phyloP scores from a whole-genome alignment of 2,329 filamentous ascomycete genomes.

The Botrytis fabae region DNA sequence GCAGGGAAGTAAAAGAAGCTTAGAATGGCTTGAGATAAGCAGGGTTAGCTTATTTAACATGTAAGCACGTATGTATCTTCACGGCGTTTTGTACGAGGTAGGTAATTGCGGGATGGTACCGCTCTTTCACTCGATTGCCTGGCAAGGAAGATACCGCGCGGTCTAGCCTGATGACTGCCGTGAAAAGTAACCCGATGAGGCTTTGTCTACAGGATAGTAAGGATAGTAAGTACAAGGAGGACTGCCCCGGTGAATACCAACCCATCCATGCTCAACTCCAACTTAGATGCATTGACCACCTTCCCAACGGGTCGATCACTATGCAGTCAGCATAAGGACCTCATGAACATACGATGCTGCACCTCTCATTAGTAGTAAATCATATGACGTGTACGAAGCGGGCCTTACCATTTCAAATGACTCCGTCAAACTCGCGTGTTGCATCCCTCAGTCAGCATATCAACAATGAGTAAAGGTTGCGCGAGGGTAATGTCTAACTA shows the following conservation, averaged over 20 bases:
- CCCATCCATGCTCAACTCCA: slow-evolving; percentile 30
- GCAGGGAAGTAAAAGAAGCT: slow-evolving; percentile 25
- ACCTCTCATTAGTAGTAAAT: slow-evolving; percentile 6
- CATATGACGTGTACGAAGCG: slow-evolving; percentile 21
- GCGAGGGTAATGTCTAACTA: slow-evolving; percentile 10
- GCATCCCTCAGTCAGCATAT: slow-evolving; percentile 2
- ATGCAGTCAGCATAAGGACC: slow-evolving; percentile 25
- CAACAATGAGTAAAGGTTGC: slow-evolving; percentile 1
- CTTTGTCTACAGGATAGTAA: slow-evolving; percentile 28
- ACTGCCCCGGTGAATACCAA: slow-evolving; percentile 27
- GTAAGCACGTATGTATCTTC: slow-evolving; percentile 17
- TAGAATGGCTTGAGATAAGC: slow-evolving; percentile 24
- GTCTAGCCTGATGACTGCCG: slow-evolving; percentile 30
- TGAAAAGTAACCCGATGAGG: slow-evolving; percentile 27
- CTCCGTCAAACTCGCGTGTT: slow-evolving; percentile 14
- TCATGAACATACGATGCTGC: slow-evolving; percentile 25
- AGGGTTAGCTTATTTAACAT: slow-evolving; percentile 13
- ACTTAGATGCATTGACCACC: slow-evolving; percentile 26
- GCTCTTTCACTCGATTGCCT: slow-evolving; percentile 15
- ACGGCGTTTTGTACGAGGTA: slow-evolving; percentile 14
- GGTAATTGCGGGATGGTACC: slow-evolving; percentile 17
- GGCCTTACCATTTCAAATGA: not conserved
- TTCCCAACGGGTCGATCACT: slow-evolving; percentile 22
- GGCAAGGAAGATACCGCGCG: slow-evolving; percentile 10
- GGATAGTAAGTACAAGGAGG: slow-evolving; percentile 27